Conservation (phyloP, 2,329 filamentous ascomycete genomes). For the Neonectria coccinea region DNA sequence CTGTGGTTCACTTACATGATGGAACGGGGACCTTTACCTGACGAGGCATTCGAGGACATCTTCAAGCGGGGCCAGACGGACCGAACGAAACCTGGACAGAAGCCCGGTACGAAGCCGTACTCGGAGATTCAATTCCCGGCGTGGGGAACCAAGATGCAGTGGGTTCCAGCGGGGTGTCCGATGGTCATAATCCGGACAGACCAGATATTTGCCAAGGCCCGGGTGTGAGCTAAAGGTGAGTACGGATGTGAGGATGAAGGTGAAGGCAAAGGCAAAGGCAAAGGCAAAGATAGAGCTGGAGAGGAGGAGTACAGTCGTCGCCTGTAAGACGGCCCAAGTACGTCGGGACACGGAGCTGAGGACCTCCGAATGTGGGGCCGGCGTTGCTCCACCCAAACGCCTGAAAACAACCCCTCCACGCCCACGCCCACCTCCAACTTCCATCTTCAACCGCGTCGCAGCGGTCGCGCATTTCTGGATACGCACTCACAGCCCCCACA, state of each 20-base stretch:
- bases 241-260: not conserved
- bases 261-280: no score
- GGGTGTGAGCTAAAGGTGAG: not conserved
- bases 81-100: not conserved
- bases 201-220: conserved; percentile 12
- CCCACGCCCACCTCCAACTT: not conserved
- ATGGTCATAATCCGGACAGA: conserved; percentile 20
- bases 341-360: not conserved
- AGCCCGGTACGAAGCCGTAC: conserved; percentile 5
- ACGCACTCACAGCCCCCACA: not conserved
- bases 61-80: conserved; percentile 6
- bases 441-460: not conserved
- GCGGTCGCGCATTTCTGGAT: conserved; percentile 1
- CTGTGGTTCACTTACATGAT: conserved; percentile 19
- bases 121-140: conserved; percentile 17
- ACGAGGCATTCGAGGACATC: conserved; percentile 18
- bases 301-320: no score
- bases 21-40: conserved; percentile 2
- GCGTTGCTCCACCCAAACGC: not conserved
- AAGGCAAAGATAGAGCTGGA: not conserved
- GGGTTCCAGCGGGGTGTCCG: conserved; percentile 21
- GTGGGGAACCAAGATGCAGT: conserved; percentile 17
- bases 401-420: conserved; percentile 23
- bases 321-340: no score
- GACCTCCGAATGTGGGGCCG: conserved; percentile 16